phyloP scores from a whole-genome alignment of 495 filamentous ascomycete species.

The Bryoglossum gracile region DNA sequence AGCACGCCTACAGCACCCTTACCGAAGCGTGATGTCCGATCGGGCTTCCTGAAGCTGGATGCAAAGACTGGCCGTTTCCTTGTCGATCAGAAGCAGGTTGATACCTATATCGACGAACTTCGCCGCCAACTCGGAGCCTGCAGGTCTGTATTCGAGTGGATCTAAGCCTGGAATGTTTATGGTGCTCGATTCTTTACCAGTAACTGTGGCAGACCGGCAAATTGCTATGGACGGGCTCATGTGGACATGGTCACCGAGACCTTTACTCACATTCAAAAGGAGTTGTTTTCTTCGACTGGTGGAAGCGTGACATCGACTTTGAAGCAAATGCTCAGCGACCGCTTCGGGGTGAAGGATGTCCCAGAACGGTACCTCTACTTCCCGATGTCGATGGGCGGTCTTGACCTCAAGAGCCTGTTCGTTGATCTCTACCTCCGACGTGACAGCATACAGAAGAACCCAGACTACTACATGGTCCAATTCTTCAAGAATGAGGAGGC shows the following conservation, averaged over 20 bases:
- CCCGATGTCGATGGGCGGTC: conserved; percentile 51
- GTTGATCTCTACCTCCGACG: conserved; percentile 46
- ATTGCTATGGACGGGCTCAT: conserved; percentile 54
- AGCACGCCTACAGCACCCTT: conserved; percentile 25
- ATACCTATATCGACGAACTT: conserved; percentile 54
- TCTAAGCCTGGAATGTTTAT: conserved; percentile 57
- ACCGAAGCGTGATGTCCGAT: conserved; percentile 52
- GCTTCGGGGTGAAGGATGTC: conserved; percentile 47
- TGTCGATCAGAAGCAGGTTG: conserved; percentile 54
- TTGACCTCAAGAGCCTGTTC: conserved; percentile 48
- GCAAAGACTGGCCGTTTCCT: conserved; percentile 44
- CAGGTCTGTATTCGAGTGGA: conserved; percentile 52
- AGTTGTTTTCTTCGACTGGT: conserved; percentile 35
- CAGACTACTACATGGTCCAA: conserved; percentile 34
- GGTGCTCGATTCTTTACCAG: conserved; percentile 52
- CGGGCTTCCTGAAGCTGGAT: conserved; percentile 57
- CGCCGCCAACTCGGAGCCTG: conserved; percentile 48
- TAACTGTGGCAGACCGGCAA: conserved; percentile 56
- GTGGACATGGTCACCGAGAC: conserved; percentile 55
- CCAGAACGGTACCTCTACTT: conserved; percentile 62
- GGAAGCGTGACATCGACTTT: conserved; percentile 53
- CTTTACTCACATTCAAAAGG: conserved; percentile 49
- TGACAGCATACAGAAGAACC: conserved; percentile 40
- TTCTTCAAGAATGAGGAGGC: conserved; percentile 36
- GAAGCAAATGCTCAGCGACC: conserved; percentile 42